Conservation (phyloP, 2,329 filamentous ascomycete species). For the Aspergillus jensenii region DNA sequence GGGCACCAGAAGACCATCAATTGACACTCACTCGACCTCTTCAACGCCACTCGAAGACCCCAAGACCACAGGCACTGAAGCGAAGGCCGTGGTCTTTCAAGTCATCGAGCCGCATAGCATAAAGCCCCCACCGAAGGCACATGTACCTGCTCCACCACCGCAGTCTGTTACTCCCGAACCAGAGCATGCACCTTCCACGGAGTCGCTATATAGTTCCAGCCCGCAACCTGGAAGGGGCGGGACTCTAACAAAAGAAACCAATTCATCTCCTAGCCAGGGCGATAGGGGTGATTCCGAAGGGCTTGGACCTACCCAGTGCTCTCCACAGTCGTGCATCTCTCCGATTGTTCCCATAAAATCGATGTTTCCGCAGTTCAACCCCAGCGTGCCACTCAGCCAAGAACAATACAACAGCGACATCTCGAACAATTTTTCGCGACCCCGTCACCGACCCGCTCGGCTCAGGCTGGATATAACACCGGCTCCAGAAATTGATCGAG, state of each 20-base stretch:
- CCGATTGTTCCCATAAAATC: conserved; percentile 43
- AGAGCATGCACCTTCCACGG: conserved; percentile 16
- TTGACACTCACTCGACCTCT: conserved; percentile 23
- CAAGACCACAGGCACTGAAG: conserved; percentile 28
- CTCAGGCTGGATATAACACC: conserved; percentile 29
- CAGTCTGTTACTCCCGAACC: conserved; percentile 16
- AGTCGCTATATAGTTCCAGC: conserved; percentile 14
- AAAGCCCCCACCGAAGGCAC: conserved; percentile 25
- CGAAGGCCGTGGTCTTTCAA: conserved; percentile 39
- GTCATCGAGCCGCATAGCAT: conserved; percentile 37
- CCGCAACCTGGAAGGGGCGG: neutral
- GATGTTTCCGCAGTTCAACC: conserved; percentile 48
- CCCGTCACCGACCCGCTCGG: conserved; percentile 24
- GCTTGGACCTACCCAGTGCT: neutral
- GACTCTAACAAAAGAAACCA: neutral
- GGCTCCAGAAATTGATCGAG: conserved; percentile 35
- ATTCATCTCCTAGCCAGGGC: neutral
- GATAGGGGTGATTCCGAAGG: neutral
- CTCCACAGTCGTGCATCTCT: conserved; percentile 19
- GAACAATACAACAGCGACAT: conserved; percentile 38
- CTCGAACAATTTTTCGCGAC: conserved; percentile 15
- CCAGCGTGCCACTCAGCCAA: conserved; percentile 34
- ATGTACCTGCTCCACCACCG: conserved; percentile 18
- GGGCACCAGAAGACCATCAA: conserved; percentile 23
- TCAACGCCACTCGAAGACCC: conserved; percentile 32